Base-by-base conservation (phyloP, 495 filamentous ascomycete species). In the Xylaria flabelliformis region DNA sequence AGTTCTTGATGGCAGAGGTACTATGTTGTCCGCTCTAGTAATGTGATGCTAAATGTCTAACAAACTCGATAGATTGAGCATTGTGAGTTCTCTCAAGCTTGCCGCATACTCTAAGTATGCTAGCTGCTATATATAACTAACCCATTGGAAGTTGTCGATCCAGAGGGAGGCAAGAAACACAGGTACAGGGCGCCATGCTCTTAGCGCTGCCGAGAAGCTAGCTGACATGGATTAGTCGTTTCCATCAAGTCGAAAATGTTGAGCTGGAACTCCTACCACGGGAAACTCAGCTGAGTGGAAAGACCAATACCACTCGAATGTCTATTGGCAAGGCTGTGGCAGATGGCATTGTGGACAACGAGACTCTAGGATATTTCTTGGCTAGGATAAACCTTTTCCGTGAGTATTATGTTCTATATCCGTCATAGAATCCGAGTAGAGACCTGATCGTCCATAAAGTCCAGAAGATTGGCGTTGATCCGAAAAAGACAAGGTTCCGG, bases 1-100 rank as follows among this genome's bases (percentile, higher is more conserved):
- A 94, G 77, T 94, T 94, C 82, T 80, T 93, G 70, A 93, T 94
- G 92, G 92, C 91, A 6, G 92, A 94, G 39, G 39, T 42, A 42
- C 39, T 10, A 2, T 42, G 39, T 42, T 13, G 39, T 42, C 39
- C 39, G 39, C 39, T 42, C 39, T 42, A 2, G 10, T 42, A 3
- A 42, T 42, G 10, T 42, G 39, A 42, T 42, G 39, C 39, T 42
- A 42, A 42, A 13, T 42, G 10, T 13, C 39, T 42, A 42, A 42
- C 39, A 42, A 42, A 42, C 10, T 42, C 1, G 1, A 42, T 42
- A 42, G 39, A 42, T 42, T 9, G 39, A 42, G 9, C 39, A 42
- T 42, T 42, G 39, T 42, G 10, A 42, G 39, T 13, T 13, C 39
- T 42, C 39, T 13, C 10, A 42, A 42, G 10, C 9, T 42, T 13